These are phyloP conservation scores for Crithidia brevicula DNA, from an alignment of 208 protist genomes.

Conservation along the genomic window DNA sequence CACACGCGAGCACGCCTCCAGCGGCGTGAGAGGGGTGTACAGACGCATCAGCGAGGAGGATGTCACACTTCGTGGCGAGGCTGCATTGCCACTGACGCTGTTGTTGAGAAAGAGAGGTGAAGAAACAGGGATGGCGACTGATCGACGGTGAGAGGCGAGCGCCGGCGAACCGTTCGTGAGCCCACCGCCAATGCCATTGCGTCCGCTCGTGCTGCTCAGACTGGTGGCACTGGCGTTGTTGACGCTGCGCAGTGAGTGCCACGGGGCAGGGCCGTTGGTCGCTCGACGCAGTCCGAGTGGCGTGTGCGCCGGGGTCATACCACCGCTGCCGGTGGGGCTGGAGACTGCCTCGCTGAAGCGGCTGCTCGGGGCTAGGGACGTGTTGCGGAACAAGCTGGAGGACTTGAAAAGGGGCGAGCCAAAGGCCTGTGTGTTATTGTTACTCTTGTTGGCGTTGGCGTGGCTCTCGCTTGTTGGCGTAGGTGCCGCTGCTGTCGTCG, in stretches of 20 bases:
- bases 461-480: no score
- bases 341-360: background rate
- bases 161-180: background rate
- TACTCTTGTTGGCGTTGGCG: background rate
- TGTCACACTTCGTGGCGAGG: constrained; percentile 2
- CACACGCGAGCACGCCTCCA: constrained; percentile 31
- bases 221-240: background rate
- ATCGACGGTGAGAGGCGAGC: background rate
- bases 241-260: background rate
- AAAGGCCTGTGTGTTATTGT: background rate
- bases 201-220: no score
- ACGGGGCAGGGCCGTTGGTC: background rate
- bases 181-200: no score
- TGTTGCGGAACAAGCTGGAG: background rate
- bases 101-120: background rate
- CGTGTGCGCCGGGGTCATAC: background rate
- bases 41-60: constrained; percentile 14
- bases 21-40: constrained; percentile 7
- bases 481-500: background rate
- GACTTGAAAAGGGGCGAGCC: background rate
- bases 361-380: background rate
- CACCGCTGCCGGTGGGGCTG: background rate
- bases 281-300: background rate
- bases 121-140: background rate
- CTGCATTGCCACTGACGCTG: background rate